Conservation (phyloP, 2,329 filamentous ascomycete genomes). For the Verticillium albo-atrum region DNA sequence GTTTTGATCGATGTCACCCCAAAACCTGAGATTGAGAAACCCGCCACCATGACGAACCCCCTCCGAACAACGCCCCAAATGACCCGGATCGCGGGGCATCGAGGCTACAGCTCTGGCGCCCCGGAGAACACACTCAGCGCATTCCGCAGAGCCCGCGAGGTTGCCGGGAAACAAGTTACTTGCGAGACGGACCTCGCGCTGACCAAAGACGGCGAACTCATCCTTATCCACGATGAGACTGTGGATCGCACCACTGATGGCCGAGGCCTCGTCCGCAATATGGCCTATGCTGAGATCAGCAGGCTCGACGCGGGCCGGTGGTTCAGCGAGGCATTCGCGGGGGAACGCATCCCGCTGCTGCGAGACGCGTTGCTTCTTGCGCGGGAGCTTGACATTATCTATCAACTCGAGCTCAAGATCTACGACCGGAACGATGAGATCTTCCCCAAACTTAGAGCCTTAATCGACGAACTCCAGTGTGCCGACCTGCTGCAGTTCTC, state of each 20-base stretch:
- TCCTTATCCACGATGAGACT: constrained; percentile 7
- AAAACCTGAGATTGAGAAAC: too few relatives aligned
- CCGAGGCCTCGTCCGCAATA: constrained; percentile 5
- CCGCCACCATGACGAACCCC: constrained; percentile 4
- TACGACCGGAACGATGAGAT: constrained; percentile 6
- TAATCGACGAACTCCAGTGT: constrained; percentile 8
- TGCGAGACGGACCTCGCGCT: constrained; percentile 8
- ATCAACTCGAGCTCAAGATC: constrained; percentile 9
- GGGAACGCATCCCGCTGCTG: constrained; percentile 4
- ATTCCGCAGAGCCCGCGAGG: constrained; percentile 2
- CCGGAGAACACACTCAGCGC: constrained; percentile 6
- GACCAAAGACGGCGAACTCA: constrained; percentile 6
- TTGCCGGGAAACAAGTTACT: constrained; percentile 2
- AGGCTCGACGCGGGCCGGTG: constrained; percentile 6
- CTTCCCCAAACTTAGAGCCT: constrained; percentile 2
- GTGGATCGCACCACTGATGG: constrained; percentile 9
- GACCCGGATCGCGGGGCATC: constrained; percentile 3
- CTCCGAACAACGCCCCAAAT: too few relatives aligned
- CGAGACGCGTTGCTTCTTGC: constrained; percentile 4
- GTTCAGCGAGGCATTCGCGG: constrained; percentile 5
- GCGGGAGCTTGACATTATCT: constrained; percentile 5
- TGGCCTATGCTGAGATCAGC: constrained; percentile 5
- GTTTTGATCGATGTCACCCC: too few relatives aligned
- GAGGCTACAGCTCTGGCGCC: constrained; percentile 4
- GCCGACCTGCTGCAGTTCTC: constrained; percentile 7